These are phyloP conservation scores for Aspergillus neotritici DNA, from an alignment of 2,329 filamentous ascomycete species.

Conservation along the genomic window DNA sequence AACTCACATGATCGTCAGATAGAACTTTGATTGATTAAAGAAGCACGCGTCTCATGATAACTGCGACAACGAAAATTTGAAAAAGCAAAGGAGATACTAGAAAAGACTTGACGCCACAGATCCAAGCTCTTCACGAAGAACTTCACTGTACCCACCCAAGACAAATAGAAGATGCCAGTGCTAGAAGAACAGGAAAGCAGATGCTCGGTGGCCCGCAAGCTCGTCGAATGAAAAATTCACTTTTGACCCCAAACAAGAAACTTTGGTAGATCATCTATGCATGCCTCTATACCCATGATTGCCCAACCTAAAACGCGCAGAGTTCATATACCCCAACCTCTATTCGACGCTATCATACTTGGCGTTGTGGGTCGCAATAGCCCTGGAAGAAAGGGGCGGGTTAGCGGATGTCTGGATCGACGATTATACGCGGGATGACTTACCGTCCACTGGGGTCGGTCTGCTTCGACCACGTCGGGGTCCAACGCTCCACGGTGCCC, in stretches of 20 bases:
- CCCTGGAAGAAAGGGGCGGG: slow-evolving; percentile 44
- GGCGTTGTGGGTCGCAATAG: slow-evolving; percentile 67
- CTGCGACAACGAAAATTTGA: background rate
- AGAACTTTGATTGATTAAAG: background rate
- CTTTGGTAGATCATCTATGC: slow-evolving; percentile 21
- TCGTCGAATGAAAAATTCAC: slow-evolving; percentile 10
- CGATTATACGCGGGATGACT: slow-evolving; percentile 19
- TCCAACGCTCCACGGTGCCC: slow-evolving; percentile 91
- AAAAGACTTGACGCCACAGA: slow-evolving; percentile 8
- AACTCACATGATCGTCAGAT: slow-evolving; percentile 6
- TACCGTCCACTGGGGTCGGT: slow-evolving; percentile 89
- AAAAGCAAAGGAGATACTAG: slow-evolving; percentile 4
- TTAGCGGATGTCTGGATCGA: slow-evolving; percentile 4
- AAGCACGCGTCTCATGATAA: too few relatives aligned
- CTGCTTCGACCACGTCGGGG: slow-evolving; percentile 95
- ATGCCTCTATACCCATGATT: slow-evolving; percentile 22
- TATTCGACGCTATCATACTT: slow-evolving; percentile 58
- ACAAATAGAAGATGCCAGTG: slow-evolving; percentile 1
- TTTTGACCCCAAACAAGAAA: slow-evolving; percentile 13
- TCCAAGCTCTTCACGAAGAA: slow-evolving; percentile 3
- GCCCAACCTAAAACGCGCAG: slow-evolving; percentile 10
- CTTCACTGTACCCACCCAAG: slow-evolving; percentile 1
- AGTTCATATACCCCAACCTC: slow-evolving; percentile 14
- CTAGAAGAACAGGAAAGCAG: slow-evolving; percentile 8
- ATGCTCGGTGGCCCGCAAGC: slow-evolving; percentile 2